Conservation (phyloP, 2,329 filamentous ascomycete species). For the Hypomyces perniciosus region DNA sequence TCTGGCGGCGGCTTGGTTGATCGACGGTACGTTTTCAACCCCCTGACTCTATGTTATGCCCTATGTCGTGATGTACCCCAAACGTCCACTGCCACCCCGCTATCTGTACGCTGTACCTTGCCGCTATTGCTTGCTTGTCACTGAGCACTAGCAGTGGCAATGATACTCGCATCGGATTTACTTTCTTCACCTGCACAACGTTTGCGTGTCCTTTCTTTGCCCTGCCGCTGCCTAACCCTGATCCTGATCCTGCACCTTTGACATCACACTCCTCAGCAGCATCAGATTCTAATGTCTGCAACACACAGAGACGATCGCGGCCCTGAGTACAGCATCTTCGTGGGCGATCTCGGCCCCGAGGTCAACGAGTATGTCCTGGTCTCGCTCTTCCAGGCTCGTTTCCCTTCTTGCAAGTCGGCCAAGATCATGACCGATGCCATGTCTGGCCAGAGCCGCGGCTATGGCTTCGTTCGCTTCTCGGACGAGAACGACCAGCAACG, state of each 20-base stretch:
- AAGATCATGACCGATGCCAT: conserved; percentile 99
- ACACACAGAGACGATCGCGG: conserved; percentile 79
- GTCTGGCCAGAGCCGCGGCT: conserved; percentile 93
- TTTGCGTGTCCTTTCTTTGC: neutral
- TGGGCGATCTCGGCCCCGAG: conserved; percentile 94
- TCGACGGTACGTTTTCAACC: conserved; percentile 58
- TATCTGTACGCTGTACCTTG: neutral
- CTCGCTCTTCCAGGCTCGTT: conserved; percentile 92
- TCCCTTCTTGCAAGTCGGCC: conserved; percentile 95
- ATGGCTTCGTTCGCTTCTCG: conserved; percentile 95
- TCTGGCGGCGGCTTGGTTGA: conserved; percentile 93
- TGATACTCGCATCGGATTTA: conserved; percentile 8
- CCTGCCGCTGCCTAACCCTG: too few species aligned
- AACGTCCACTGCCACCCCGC: conserved; percentile 1
- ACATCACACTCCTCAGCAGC: neutral
- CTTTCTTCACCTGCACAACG: conserved; percentile 7
- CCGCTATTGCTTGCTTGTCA: conserved; percentile 1
- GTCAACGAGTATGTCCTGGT: conserved; percentile 98
- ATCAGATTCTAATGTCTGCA: conserved; percentile 7
- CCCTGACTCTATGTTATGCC: neutral
- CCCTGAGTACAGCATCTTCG: conserved; percentile 95
- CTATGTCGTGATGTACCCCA: neutral
- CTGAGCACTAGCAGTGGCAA: neutral
- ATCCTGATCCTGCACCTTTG: too few species aligned
- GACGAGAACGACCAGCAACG: conserved; percentile 95